Evolutionary conservation across 192 early-diverging fungal species (phyloP), one percentile per base, ranked within the genome.

Genomic region (Coemansia sp.): DNA sequence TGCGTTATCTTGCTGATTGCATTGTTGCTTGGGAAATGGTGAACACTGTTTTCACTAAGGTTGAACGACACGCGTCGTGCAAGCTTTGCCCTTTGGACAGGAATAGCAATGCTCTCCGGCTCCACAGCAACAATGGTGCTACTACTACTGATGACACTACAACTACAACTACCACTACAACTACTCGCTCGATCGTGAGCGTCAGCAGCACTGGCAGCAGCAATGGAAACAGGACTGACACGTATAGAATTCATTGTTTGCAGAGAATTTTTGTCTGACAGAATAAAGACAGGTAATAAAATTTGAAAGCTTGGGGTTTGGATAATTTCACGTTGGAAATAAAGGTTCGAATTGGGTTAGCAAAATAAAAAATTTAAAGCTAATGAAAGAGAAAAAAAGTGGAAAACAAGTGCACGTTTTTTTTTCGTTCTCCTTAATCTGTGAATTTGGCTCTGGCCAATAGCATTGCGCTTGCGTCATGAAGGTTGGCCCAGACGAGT

Each of bases 51-150:
- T 12, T 76, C 65, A 39, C 59, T 46, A 60, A 82, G 43, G 67
- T 82, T 82, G 63, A 82, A 82, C 39, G 80, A 82, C 39, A 82
- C 80, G 48, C 75, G 80, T 60, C 80, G 80, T 37, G 68, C 48
- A 13, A 67, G 61, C 63, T 63, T 71, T 39, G 40, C 18, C 4
- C 42, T 69, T 42, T 64, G 46, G 41, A n/a, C 8, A n/a, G 78
- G 69, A 63, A 72, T 76, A 36, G 57, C 51, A 54, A 73, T 72
- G 18, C 51, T 12, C 51, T 54, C 51, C 21, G 52, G 55, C 22
- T 55, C 15, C 41, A 43, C 32, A 26, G 21, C 47, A n/a, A 8
- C 52, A 32, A 32, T 32, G 32, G 19, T 15, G 13, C 43, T 45
- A 5, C 49, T 26, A 37, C 55, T 22, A 47, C 41, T 66, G 48